A percentile compares a stretch with the other conserved stretches of the same genome.
Conservation (phyloP, 306 rosid genomes). For the Rubus idaeus region DNA sequence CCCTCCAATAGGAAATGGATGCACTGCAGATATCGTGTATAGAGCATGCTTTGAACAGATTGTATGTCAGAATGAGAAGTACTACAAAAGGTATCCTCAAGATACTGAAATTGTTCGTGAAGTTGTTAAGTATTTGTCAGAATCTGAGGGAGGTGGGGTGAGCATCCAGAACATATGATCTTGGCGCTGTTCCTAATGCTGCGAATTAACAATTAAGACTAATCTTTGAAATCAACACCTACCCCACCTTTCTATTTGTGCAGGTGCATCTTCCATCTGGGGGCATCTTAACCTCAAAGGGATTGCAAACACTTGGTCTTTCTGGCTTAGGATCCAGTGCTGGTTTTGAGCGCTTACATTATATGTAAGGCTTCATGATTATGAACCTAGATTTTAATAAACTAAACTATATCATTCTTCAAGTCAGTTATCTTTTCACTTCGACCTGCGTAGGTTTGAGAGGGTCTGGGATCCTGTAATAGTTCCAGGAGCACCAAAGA, state of each 20-base stretch:
- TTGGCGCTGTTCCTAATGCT: conserved; percentile 30
- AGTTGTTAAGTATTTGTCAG: conserved; percentile 71
- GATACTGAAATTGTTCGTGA: conserved; percentile 74
- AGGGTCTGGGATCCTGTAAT: conserved; percentile 88
- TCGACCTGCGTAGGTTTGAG: conserved; percentile 65
- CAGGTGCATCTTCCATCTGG: conserved; percentile 94
- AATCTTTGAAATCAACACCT: conserved; percentile 18
- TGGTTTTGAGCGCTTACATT: conserved; percentile 94
- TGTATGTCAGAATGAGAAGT: conserved; percentile 73
- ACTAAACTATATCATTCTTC: conserved; percentile 5
- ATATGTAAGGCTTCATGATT: conserved; percentile 52
- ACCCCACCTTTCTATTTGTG: conserved; percentile 24
- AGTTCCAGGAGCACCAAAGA: conserved; percentile 73
- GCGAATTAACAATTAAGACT: conserved; percentile 13
- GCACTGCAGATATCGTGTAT: conserved; percentile 77
- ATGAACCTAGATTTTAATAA: conserved; percentile 1
- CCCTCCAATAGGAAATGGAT: conserved; percentile 81
- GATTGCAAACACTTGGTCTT: conserved; percentile 86
- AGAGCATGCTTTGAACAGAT: conserved; percentile 68
- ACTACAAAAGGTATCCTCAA: conserved; percentile 90
- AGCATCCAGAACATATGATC: conserved; percentile 28
- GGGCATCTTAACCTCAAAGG: conserved; percentile 80
- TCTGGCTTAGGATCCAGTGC: conserved; percentile 69
- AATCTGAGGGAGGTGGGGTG: conserved; percentile 78
- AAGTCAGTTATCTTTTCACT: background rate